These are phyloP conservation scores for Orbilia oligospora DNA, from an alignment of 2,329 filamentous ascomycete genomes.

Conservation along the genomic window DNA sequence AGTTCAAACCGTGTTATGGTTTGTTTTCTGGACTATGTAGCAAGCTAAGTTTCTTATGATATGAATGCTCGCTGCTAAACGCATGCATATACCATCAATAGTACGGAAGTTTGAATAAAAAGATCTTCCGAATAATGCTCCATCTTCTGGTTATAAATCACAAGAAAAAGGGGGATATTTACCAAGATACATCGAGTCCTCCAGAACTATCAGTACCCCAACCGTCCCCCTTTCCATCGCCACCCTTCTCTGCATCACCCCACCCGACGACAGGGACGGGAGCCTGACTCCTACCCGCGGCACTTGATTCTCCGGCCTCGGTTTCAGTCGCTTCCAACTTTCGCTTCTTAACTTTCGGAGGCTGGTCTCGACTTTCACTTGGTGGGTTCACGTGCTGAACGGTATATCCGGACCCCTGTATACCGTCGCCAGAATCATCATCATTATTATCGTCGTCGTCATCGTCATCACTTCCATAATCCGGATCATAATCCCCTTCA, in stretches of 20 bases:
- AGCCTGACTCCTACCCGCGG: conserved; percentile 3
- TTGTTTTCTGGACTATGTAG: neutral
- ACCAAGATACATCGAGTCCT: conserved; percentile 2
- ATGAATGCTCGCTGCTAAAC: too few relatives aligned
- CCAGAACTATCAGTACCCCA: conserved; percentile 1
- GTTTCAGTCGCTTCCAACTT: conserved; percentile 14
- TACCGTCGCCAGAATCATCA: conserved; percentile 30
- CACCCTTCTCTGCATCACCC: neutral
- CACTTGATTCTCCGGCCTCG: neutral
- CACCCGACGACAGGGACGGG: neutral
- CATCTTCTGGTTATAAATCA: neutral
- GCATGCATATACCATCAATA: too few relatives aligned
- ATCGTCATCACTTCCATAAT: conserved; percentile 31
- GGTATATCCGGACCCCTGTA: neutral
- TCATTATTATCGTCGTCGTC: conserved; percentile 19
- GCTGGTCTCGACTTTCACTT: neutral
- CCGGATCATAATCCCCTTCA: conserved; percentile 43
- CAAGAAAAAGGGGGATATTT: neutral
- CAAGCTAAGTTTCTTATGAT: neutral
- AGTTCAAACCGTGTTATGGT: neutral
- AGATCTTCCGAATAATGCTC: too few relatives aligned
- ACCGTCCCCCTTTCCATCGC: neutral
- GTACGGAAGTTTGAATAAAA: too few relatives aligned
- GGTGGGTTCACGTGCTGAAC: neutral
- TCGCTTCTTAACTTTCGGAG: conserved; percentile 10